Evolutionary conservation across 2,329 filamentous ascomycete species (phyloP).

Genomic region (Colletotrichum simmondsii): DNA sequence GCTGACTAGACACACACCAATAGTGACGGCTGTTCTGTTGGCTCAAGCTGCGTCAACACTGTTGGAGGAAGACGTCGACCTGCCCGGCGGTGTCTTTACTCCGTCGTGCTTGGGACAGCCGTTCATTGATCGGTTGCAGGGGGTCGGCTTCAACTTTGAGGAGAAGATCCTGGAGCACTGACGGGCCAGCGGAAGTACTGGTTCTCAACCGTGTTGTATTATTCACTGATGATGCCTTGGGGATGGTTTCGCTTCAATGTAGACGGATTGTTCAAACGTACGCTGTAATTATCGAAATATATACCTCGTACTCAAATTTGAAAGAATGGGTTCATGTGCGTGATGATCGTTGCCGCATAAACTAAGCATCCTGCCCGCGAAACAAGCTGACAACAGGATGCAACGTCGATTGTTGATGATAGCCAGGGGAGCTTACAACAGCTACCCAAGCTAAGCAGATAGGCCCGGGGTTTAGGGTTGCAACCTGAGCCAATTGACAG

Average conservation of each 20-base stretch:
- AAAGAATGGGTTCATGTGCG: not conserved
- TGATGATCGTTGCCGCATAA: not conserved
- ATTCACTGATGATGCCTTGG: not conserved
- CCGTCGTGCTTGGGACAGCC: conserved; percentile 76
- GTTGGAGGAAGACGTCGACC: conserved; percentile 68
- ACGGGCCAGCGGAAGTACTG: not conserved
- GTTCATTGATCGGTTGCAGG: conserved; percentile 71
- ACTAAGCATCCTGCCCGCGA: not conserved
- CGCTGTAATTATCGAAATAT: not conserved
- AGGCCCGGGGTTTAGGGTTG: not conserved
- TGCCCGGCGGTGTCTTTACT: conserved; percentile 77
- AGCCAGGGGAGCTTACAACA: not conserved
- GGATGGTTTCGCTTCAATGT: not conserved
- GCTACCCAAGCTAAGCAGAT: not conserved
- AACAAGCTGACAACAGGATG: not conserved
- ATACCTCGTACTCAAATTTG: not conserved
- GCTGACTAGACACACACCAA: conserved; percentile 19
- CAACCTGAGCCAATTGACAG: not conserved
- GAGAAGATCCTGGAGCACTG: conserved; percentile 54
- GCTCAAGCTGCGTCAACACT: conserved; percentile 74
- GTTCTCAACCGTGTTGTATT: conserved; percentile 23
- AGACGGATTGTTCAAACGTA: not conserved
- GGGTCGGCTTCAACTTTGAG: conserved; percentile 72
- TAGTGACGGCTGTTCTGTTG: conserved; percentile 74
- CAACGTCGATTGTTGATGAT: not conserved